These are phyloP conservation scores for Rhododendron mucronatum DNA, from an alignment of 148 eudicot species.

Conservation along the genomic window DNA sequence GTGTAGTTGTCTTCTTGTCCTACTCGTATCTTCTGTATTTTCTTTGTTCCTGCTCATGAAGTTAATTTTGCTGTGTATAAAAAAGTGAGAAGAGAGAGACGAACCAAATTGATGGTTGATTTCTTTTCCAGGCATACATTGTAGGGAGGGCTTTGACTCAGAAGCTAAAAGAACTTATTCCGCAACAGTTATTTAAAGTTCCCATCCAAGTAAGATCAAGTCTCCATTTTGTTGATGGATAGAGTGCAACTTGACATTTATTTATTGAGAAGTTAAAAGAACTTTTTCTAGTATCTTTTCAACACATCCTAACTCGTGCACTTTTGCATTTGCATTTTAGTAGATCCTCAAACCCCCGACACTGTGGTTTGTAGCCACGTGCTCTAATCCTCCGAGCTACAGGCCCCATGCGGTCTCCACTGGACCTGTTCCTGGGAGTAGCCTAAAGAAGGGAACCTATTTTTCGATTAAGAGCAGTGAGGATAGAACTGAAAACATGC, in stretches of 20 bases:
- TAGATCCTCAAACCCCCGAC: background rate
- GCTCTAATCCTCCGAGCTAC: too few species aligned
- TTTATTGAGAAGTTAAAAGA: background rate
- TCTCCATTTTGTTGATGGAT: background rate
- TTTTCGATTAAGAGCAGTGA: background rate
- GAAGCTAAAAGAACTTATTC: constrained; percentile 94
- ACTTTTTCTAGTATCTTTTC: background rate
- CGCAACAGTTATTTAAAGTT: constrained; percentile 96
- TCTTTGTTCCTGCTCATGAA: background rate
- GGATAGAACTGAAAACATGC: background rate
- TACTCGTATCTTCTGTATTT: background rate
- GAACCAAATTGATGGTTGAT: background rate
- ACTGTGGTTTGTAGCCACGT: too few species aligned
- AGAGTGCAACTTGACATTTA: background rate
- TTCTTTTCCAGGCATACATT: constrained; percentile 59
- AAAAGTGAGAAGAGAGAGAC: background rate
- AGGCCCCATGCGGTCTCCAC: too few species aligned
- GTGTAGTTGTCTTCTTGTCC: background rate
- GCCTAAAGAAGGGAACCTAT: background rate
- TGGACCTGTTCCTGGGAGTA: too few species aligned
- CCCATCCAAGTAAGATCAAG: constrained; percentile 76
- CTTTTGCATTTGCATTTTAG: background rate
- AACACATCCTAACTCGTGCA: background rate
- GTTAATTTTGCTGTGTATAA: background rate
- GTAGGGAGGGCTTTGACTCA: constrained; percentile 96